Evolutionary conservation across 345 rosid species (phyloP).

Genomic region (Eucalyptus caleyi): DNA sequence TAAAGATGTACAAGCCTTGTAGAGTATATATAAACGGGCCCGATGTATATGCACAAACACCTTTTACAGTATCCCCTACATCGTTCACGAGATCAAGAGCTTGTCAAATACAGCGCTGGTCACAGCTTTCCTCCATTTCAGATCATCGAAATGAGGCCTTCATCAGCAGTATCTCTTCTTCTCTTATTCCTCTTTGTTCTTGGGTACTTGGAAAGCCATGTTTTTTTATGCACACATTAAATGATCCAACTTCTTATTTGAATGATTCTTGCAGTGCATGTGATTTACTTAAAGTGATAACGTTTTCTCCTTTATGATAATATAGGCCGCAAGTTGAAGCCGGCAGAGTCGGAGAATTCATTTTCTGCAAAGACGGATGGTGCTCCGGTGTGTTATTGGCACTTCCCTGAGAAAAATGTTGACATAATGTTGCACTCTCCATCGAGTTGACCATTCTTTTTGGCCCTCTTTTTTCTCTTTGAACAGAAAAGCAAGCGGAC

Average conservation of each 20-base stretch:
- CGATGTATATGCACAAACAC: neutral
- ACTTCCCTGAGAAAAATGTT: neutral
- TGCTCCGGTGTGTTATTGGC: neutral
- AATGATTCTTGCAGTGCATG: neutral
- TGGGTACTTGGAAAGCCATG: neutral
- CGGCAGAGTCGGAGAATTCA: neutral
- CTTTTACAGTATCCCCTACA: neutral
- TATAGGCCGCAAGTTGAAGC: neutral
- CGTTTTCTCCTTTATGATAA: neutral
- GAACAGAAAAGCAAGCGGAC: neutral
- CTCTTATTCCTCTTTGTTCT: neutral
- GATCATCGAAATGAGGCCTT: neutral
- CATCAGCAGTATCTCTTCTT: neutral
- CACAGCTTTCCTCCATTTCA: neutral
- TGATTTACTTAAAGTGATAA: neutral
- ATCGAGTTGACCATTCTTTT: neutral
- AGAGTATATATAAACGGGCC: neutral
- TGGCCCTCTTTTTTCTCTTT: neutral
- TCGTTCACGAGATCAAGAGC: neutral
- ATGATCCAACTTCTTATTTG: neutral
- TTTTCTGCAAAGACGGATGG: neutral
- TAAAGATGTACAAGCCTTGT: neutral
- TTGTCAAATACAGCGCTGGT: neutral
- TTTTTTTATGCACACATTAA: neutral
- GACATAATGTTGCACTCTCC: neutral